Evolutionary conservation across 768 basidiomycete genomes (phyloP).

Genomic region (Mycena crocata): DNA sequence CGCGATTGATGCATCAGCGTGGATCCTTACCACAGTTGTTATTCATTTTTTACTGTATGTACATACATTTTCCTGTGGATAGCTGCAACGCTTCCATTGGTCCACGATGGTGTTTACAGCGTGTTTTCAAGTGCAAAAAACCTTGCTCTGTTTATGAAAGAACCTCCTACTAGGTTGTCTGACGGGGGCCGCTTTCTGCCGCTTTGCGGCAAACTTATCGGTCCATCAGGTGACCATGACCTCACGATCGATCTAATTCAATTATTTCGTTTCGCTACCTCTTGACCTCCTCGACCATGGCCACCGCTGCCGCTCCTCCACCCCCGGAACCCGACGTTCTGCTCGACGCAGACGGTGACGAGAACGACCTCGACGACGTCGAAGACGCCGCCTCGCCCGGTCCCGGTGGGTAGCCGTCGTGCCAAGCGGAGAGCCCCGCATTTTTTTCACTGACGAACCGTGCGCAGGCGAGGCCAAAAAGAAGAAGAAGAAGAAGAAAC

Average conservation of each 20-base stretch:
- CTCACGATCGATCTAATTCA: background rate
- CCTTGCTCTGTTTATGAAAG: too few relatives aligned
- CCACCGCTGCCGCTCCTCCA: background rate
- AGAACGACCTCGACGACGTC: conserved; percentile 22
- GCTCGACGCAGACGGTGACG: conserved; percentile 20
- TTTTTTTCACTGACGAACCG: too few relatives aligned
- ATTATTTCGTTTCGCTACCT: background rate
- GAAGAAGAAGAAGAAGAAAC: conserved; percentile 96
- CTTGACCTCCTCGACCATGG: background rate
- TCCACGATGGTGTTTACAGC: too few relatives aligned
- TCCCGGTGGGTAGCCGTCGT: background rate
- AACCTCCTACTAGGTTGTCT: too few relatives aligned
- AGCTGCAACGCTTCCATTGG: too few relatives aligned
- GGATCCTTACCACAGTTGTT: too few relatives aligned
- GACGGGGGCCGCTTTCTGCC: too few relatives aligned
- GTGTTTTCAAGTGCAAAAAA: too few relatives aligned
- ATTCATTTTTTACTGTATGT: too few relatives aligned
- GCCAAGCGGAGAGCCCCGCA: too few relatives aligned
- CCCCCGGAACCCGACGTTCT: conserved; percentile 7
- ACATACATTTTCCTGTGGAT: too few relatives aligned
- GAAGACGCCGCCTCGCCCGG: conserved; percentile 30
- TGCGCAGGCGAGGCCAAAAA: conserved; percentile 68
- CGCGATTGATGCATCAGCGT: too few relatives aligned
- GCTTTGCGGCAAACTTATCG: background rate
- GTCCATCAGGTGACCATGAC: conserved; percentile 10